Evolutionary conservation across 2,329 filamentous ascomycete genomes (phyloP).

Genomic region (Fusarium clavum): DNA sequence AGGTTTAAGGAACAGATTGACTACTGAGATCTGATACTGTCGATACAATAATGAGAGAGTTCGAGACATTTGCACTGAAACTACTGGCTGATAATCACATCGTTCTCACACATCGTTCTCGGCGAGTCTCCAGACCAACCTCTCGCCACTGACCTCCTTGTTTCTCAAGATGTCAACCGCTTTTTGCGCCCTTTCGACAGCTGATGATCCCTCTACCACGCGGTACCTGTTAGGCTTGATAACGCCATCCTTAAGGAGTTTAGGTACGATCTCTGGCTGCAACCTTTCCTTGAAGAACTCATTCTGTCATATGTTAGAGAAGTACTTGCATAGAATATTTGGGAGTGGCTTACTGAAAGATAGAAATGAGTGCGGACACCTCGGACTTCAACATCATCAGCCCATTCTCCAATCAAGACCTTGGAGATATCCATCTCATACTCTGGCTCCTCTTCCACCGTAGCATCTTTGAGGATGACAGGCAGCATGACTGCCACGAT

Average conservation of each 20-base stretch:
- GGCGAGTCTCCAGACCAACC: constrained; percentile 53
- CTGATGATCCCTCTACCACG: constrained; percentile 55
- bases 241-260: constrained; percentile 55
- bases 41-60: not conserved
- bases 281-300: constrained; percentile 65
- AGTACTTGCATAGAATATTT: not conserved
- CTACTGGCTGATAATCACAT: not conserved
- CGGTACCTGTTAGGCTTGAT: constrained; percentile 57
- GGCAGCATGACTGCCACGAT: constrained; percentile 70
- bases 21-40: not conserved
- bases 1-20: not conserved
- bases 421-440: constrained; percentile 65
- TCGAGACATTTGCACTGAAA: not conserved
- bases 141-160: constrained; percentile 56
- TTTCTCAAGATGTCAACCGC: constrained; percentile 52
- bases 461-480: constrained; percentile 66
- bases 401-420: constrained; percentile 58
- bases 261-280: constrained; percentile 66
- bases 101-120: constrained; percentile 11
- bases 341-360: constrained; percentile 38
- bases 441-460: constrained; percentile 58
- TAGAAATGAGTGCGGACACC: constrained; percentile 61
- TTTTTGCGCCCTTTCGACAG: constrained; percentile 55
- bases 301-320: constrained; percentile 56
- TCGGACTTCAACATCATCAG: constrained; percentile 61